phyloP scores from a whole-genome alignment of 1,284 basidiomycete species.

The Malassezia globosa region DNA sequence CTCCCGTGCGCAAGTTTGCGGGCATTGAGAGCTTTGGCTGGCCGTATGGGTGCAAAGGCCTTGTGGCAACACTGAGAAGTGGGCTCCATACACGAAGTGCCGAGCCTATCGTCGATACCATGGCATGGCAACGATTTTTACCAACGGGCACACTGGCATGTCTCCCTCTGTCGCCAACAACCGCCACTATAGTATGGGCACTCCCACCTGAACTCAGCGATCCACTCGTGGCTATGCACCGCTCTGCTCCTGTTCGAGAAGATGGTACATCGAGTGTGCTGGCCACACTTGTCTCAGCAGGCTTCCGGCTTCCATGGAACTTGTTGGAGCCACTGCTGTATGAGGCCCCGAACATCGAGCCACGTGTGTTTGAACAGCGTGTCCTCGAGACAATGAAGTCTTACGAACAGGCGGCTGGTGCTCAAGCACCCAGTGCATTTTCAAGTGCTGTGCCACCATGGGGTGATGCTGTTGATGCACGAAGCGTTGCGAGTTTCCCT shows the following conservation, averaged over 20 bases:
- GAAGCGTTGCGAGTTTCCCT: slow-evolving; percentile 81
- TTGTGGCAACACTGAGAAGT: slow-evolving; percentile 69
- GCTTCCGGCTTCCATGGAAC: slow-evolving; percentile 71
- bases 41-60: slow-evolving; percentile 76
- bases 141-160: slow-evolving; percentile 87
- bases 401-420: slow-evolving; percentile 20
- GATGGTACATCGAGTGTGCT: slow-evolving; percentile 51
- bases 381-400: slow-evolving; percentile 21
- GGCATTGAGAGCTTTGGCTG: slow-evolving; percentile 80
- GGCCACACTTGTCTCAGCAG: slow-evolving; percentile 71
- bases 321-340: slow-evolving; percentile 64
- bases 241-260: slow-evolving; percentile 16
- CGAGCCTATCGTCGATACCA: slow-evolving; percentile 44
- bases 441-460: slow-evolving; percentile 56
- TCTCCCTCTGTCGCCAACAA: slow-evolving; percentile 55
- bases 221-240: slow-evolving; percentile 60
- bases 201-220: slow-evolving; percentile 67
- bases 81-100: slow-evolving; percentile 13
- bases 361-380: slow-evolving; percentile 24
- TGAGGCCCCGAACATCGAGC: slow-evolving; percentile 16
- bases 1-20: slow-evolving; percentile 78
- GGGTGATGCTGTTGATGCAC: slow-evolving; percentile 60
- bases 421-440: slow-evolving; percentile 21
- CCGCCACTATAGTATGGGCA: slow-evolving; percentile 89
- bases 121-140: slow-evolving; percentile 87